phyloP scores from a whole-genome alignment of 2,329 filamentous ascomycete genomes.

The Claviceps arundinis region DNA sequence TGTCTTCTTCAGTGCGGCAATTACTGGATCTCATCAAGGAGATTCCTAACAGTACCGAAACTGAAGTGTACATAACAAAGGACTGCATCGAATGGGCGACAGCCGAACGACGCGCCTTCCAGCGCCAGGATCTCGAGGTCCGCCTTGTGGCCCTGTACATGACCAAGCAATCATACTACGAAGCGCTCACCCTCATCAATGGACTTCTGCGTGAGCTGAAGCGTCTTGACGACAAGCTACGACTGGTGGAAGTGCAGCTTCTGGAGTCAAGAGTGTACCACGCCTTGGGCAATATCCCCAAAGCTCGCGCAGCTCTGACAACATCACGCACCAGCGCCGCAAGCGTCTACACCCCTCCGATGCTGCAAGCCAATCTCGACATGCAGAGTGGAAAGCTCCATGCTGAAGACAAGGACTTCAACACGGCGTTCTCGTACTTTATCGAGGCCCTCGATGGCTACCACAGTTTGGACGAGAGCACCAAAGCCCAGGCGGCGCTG shows the following conservation, averaged over 20 bases:
- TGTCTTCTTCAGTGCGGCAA: constrained; percentile 59
- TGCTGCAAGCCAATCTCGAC: constrained; percentile 89
- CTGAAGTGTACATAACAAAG: constrained; percentile 89
- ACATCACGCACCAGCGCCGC: constrained; percentile 90
- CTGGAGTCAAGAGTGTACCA: constrained; percentile 96
- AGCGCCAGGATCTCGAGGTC: constrained; percentile 95
- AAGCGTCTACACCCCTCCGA: constrained; percentile 90
- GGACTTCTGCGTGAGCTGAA: constrained; percentile 91
- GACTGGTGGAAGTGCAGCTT: constrained; percentile 93
- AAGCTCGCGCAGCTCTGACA: constrained; percentile 87
- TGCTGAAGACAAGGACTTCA: constrained; percentile 97
- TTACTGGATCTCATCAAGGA: constrained; percentile 88
- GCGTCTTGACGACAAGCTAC: constrained; percentile 94
- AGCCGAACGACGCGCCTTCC: constrained; percentile 84
- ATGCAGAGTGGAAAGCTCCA: constrained; percentile 99
- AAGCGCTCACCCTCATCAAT: constrained; percentile 93
- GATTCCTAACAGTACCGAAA: constrained; percentile 89
- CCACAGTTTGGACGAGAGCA: constrained; percentile 76
- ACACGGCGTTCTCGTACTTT: constrained; percentile 97
- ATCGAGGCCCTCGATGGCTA: constrained; percentile 98
- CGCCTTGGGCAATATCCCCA: constrained; percentile 88
- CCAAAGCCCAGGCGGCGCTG: constrained; percentile 86
- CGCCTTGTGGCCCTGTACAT: constrained; percentile 89
- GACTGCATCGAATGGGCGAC: constrained; percentile 99
- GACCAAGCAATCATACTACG: constrained; percentile 95